Evolutionary conservation across 2,329 filamentous ascomycete species (phyloP), one percentile per base, ranked within the genome.

Genomic region (Conoideocrella luteorostrata): DNA sequence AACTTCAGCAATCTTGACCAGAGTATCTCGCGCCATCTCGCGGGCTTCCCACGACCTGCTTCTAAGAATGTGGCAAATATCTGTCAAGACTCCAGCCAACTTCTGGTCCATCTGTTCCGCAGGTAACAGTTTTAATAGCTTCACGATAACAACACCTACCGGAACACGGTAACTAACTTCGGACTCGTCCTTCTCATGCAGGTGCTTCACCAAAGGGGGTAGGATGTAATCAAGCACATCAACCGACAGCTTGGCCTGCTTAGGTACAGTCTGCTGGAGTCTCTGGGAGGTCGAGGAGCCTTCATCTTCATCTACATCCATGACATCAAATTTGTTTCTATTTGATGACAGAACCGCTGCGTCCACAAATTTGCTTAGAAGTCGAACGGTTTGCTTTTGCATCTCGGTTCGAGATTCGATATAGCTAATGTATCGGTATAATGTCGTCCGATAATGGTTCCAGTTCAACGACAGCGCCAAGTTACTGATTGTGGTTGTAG

Each of bases 131-230:
- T 85, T 86, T 41, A 98, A 70, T 13, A 97, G 74, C 63, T 95
- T 95, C 48, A 95, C 85, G 34, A 91, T 79, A 22, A 93, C 88
- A 28, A 96, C 79, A 21, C 89, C 90, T 5, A 95, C 85, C 1
- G 91, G 90, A 26, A 96, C 84, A 61, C 93, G 87, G 41, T 93
- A 79, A 66, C 90, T 95, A 63, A 98, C 91, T 39, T 89, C 90
- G 1, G 88, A 83, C 61, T 98, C 93, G 50, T 97, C 88, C 63
- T 96, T 97, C 56, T 95, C 83, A 55, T 96, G 90, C 22, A 97
- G 77, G 59, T 95, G 93, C 36, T 81, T 78, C n/a, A 84, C 75
- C 24, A 98, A 68, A 15, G 86, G 78, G 1, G 91, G 88, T 29
- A 95, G 68, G 54, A 95, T 86, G 49, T 82, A 82, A 17, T 79